Evolutionary conservation across 1,284 basidiomycete genomes (phyloP), one percentile per base, ranked within the genome.

Genomic region (Anthracocystis panici-leucophaei): DNA sequence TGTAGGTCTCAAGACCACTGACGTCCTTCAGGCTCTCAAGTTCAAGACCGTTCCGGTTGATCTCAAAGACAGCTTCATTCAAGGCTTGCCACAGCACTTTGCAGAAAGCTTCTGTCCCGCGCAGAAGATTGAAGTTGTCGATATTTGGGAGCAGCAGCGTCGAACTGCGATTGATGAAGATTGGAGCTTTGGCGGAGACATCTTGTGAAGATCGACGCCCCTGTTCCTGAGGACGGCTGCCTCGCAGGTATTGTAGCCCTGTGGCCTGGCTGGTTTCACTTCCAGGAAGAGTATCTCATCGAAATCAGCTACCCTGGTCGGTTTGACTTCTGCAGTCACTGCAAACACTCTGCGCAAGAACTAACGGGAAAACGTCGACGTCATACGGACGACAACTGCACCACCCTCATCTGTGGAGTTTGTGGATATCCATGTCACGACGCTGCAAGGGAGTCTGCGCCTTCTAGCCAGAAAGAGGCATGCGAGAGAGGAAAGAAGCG

Each of bases 201-300:
- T 58, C 10, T 0, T 49, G 11, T 48, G 7, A 16, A 35, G 3
- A 33, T 56, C 27, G 16, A 38, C 7, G 11, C 23, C 6, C 7
- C n/a, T 3, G 2, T 21, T 2, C 12, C 21, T 16, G 44, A 11
- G 9, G 23, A 46, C 21, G 25, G 25, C 23, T 16, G 23, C 3
- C 25, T 56, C 25, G 20, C n/a, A 12, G 12, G 14, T 2, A 46
- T 46, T 33, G 54, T 46, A 3, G 10, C 9, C 35, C 2, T 21
- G 14, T 59, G 49, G 49, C 57, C 57, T 11, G 57, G 57, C 10
- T 59, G 57, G 57, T 50, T 16, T 5, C 38, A 52, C 10, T 59
- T 18, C 3, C 21, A 42, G 2, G 40, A 31, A 4, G 49, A 59
- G 12, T 18, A 23, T 23, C 29, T 59, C 5, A 27, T 59, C 48